Base-by-base conservation (phyloP, 306 rosid genomes). In the Prunus mume region DNA sequence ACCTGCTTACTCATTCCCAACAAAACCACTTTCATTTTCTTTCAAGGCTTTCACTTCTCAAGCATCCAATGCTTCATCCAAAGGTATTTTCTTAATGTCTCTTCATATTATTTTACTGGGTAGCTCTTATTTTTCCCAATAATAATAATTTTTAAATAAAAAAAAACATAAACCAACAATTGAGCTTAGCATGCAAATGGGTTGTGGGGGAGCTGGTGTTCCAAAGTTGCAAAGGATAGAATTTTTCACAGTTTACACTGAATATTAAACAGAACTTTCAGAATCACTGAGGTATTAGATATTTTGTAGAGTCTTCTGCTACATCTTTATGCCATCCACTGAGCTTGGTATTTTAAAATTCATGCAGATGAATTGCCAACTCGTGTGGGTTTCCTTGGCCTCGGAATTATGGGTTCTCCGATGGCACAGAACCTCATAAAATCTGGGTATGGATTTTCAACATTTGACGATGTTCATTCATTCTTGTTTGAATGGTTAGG, bases 331-430 rank as follows among this genome's bases (percentile, higher is more conserved):
- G 43, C 43, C 10, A 38, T 38, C 9, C 43, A 7, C 43, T 38
- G 43, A 38, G 43, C 43, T 22, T 11, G 72, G 20, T 65, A 6
- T 68, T 67, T 85, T 65, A 76, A 72, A 61, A 12, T 56, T 72
- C 83, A 83, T 57, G 92, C 25, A 17, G 82, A 65, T 74, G 88
- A 80, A 58, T 34, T 83, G 19, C 89, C 91, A 2, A 46, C 86
- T 15, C 82, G 86, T 0, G 78, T 91, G 72, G 98, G 98, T 66
- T 94, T 94, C 79, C 81, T 94, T 65, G 98, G 98, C 72, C 78
- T 91, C 19, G 98, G 98, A 87, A 94, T 94, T 79, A 94, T 94
- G 98, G 98, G 98, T 74, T 82, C 90, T 76, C 98, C 97, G 20
- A 94, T 94, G 98, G 97, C 97, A 38, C 92, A 78, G 18, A 94